Conservation (phyloP, 805 yeast genomes). For the Barnettozyma salicaria region DNA sequence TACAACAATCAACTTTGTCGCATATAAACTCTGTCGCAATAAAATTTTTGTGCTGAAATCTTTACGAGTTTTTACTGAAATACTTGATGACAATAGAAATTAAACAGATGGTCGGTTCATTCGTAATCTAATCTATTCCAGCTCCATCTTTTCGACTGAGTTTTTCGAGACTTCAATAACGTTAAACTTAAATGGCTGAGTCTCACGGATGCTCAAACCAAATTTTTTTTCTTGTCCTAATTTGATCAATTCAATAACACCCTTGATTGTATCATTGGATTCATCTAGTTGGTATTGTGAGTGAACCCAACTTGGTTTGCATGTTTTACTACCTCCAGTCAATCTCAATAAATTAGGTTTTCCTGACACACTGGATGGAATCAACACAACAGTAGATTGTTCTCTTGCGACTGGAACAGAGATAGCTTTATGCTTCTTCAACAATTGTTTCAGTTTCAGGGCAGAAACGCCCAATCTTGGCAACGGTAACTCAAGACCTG, state of each 20-base stretch:
- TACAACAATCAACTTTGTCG: too few relatives aligned
- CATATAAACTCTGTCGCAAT: too few relatives aligned
- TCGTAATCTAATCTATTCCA: slow-evolving; percentile 5
- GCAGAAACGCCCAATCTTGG: slow-evolving; percentile 69
- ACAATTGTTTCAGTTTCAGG: slow-evolving; percentile 57
- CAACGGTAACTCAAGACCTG: slow-evolving; percentile 71
- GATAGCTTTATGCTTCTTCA: slow-evolving; percentile 42
- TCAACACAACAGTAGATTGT: slow-evolving; percentile 64
- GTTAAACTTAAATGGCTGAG: slow-evolving; percentile 45
- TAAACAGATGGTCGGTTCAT: too few relatives aligned
- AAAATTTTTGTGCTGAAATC: too few relatives aligned
- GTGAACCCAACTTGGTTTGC: slow-evolving; percentile 84
- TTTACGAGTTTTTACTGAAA: too few relatives aligned
- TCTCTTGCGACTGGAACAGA: slow-evolving; percentile 68
- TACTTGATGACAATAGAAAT: too few relatives aligned
- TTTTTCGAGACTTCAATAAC: slow-evolving; percentile 2
- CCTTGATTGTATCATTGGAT: slow-evolving; percentile 34
- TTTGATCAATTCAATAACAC: slow-evolving; percentile 49
- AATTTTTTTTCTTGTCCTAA: slow-evolving; percentile 62
- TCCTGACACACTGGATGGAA: slow-evolving; percentile 36
- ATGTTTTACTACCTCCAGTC: slow-evolving; percentile 68
- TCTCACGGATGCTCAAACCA: slow-evolving; percentile 60
- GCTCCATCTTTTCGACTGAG: slow-evolving; percentile 7
- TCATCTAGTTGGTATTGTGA: slow-evolving; percentile 61
- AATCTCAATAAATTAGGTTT: slow-evolving; percentile 62